Conservation (phyloP, 2,329 filamentous ascomycete species). For the Ophiostoma ulmi region DNA sequence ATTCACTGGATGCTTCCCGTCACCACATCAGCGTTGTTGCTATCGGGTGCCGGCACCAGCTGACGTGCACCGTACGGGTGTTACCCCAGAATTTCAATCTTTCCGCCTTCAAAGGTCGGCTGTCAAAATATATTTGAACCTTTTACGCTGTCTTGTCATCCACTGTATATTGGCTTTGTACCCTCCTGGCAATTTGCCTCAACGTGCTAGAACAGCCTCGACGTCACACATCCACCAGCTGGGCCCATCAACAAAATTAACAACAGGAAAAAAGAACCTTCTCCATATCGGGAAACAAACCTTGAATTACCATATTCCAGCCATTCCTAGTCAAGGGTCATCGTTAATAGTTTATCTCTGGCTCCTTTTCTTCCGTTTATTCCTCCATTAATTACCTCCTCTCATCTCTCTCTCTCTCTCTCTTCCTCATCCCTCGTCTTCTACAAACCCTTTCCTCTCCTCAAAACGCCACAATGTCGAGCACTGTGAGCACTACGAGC, state of each 20-base stretch:
- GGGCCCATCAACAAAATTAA: slow-evolving; percentile 7
- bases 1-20: slow-evolving; percentile 1
- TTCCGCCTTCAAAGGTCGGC: not conserved
- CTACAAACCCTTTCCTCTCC: not conserved
- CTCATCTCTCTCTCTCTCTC: not conserved
- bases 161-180: too few relatives aligned
- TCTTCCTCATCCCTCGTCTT: not conserved
- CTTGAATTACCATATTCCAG: not conserved
- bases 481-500: slow-evolving; percentile 21
- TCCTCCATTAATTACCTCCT: not conserved
- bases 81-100: not conserved
- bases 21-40: not conserved
- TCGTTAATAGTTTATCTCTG: not conserved
- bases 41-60: slow-evolving; percentile 14
- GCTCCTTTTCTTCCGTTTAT: not conserved
- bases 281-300: not conserved
- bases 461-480: slow-evolving; percentile 21
- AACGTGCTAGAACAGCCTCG: not conserved
- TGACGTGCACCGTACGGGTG: slow-evolving; percentile 3
- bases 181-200: not conserved
- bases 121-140: not conserved
- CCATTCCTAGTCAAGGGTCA: not conserved
- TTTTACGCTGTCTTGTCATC: not conserved
- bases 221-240: slow-evolving; percentile 12
- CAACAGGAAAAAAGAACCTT: slow-evolving; percentile 2